Evolutionary conservation across 2,329 filamentous ascomycete species (phyloP).

Genomic region (Grosmannia serpens): DNA sequence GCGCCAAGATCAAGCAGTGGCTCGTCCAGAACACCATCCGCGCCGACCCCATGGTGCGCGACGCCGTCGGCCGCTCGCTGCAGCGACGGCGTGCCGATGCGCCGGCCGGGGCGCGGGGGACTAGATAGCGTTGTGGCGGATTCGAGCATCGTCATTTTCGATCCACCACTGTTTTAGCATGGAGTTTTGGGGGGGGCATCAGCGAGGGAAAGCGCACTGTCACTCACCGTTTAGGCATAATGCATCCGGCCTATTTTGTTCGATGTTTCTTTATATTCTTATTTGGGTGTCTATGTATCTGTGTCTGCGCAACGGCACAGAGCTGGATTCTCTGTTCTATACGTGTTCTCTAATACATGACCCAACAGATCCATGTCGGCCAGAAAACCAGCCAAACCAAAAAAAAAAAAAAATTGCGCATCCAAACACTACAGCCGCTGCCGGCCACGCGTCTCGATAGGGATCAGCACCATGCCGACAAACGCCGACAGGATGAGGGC

Average conservation of each 20-base stretch:
- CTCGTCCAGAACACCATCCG: slow-evolving; percentile 77
- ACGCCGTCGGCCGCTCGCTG: slow-evolving; percentile 61
- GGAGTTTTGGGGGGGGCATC: neutral
- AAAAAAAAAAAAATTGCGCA: neutral
- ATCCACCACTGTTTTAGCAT: no score
- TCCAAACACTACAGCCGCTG: slow-evolving; percentile 34
- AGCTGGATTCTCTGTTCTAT: no score
- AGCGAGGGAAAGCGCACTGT: no score
- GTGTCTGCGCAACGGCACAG: neutral
- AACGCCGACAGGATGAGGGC: slow-evolving; percentile 47
- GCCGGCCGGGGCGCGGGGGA: slow-evolving; percentile 48
- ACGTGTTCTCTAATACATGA: neutral
- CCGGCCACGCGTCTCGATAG: slow-evolving; percentile 50
- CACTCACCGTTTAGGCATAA: no score
- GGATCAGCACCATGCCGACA: slow-evolving; percentile 46
- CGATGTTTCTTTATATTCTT: neutral
- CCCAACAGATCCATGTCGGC: neutral
- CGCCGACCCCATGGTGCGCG: slow-evolving; percentile 68
- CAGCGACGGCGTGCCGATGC: slow-evolving; percentile 50
- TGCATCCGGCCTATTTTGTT: no score
- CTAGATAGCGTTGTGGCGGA: slow-evolving; percentile 19
- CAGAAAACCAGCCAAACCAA: neutral
- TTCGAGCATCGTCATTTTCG: no score
- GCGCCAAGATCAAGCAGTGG: slow-evolving; percentile 70
- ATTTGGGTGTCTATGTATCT: neutral